Conservation (phyloP, 2,329 filamentous ascomycete genomes). For the Aspergillus ruber region DNA sequence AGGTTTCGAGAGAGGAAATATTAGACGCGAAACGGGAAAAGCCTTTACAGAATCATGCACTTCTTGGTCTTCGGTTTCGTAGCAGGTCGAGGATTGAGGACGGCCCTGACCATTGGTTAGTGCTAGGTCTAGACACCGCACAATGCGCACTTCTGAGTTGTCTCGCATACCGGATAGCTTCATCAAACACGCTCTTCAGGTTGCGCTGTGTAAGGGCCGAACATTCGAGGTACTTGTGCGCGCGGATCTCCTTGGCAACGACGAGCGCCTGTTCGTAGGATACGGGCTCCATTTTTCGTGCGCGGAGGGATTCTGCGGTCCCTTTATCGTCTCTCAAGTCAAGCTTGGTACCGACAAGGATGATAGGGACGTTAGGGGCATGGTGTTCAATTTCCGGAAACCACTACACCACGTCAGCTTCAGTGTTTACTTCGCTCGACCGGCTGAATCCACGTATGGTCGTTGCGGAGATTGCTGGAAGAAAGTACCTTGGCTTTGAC, state of each 20-base stretch:
- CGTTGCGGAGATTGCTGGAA: constrained; percentile 1
- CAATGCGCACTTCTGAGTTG: no score
- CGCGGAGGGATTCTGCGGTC: constrained; percentile 72
- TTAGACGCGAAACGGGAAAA: constrained; percentile 12
- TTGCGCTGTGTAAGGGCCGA: constrained; percentile 95
- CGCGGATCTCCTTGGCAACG: constrained; percentile 88
- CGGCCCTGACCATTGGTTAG: constrained; percentile 30
- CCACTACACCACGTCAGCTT: constrained; percentile 56
- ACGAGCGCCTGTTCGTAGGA: constrained; percentile 85
- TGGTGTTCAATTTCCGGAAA: constrained; percentile 96
- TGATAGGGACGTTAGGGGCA: constrained; percentile 90
- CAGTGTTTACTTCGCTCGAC: neutral
- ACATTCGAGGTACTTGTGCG: constrained; percentile 96
- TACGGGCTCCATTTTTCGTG: constrained; percentile 96
- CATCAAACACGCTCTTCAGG: constrained; percentile 97
- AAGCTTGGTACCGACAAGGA: constrained; percentile 93
- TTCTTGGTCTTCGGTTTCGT: constrained; percentile 42
- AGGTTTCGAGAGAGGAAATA: constrained; percentile 9
- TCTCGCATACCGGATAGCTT: constrained; percentile 79
- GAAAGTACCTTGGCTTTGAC: constrained; percentile 88
- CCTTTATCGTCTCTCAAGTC: constrained; percentile 84
- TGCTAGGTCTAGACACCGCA: neutral
- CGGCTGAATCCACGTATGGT: neutral
- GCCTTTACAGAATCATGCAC: constrained; percentile 40
- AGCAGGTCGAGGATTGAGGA: constrained; percentile 43